Evolutionary conservation across 208 protist species (phyloP).

Genomic region (Hexamita inflata): DNA sequence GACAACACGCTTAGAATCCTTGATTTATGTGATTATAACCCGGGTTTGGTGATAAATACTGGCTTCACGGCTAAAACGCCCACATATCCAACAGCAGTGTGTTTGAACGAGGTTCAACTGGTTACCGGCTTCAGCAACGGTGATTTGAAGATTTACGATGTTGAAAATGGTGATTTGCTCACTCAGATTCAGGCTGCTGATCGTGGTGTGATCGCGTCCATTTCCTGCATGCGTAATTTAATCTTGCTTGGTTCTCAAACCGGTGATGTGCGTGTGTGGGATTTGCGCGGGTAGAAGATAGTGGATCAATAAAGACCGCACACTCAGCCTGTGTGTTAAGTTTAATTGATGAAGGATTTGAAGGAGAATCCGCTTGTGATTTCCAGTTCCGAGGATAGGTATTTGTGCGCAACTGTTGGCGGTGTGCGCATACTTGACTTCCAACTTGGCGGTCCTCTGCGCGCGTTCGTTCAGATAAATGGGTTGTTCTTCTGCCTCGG

Average conservation of each 20-base stretch:
- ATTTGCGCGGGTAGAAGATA: conserved; percentile 1
- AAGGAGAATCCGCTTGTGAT: no score
- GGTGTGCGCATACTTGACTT: no score
- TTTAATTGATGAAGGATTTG: no score
- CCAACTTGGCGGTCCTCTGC: no score
- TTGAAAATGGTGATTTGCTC: conserved; percentile 16
- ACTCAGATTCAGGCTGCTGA: neutral
- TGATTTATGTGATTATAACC: neutral
- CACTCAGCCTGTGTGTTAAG: conserved; percentile 4
- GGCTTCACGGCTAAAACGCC: neutral
- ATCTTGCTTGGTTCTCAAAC: neutral
- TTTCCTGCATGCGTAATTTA: neutral
- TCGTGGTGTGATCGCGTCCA: neutral
- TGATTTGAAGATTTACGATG: conserved; percentile 18
- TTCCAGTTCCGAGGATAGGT: no score
- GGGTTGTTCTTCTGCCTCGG: no score
- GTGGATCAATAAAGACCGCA: neutral
- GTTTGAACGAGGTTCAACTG: conserved; percentile 5
- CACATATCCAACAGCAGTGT: neutral
- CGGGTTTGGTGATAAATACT: neutral
- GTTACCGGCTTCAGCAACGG: conserved; percentile 10
- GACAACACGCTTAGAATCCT: neutral
- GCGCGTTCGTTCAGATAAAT: no score
- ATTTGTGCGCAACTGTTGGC: no score
- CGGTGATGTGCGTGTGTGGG: conserved; percentile 16